These are phyloP conservation scores for Boechera divaricarpa DNA, from an alignment of 345 rosid species.

Conservation along the genomic window DNA sequence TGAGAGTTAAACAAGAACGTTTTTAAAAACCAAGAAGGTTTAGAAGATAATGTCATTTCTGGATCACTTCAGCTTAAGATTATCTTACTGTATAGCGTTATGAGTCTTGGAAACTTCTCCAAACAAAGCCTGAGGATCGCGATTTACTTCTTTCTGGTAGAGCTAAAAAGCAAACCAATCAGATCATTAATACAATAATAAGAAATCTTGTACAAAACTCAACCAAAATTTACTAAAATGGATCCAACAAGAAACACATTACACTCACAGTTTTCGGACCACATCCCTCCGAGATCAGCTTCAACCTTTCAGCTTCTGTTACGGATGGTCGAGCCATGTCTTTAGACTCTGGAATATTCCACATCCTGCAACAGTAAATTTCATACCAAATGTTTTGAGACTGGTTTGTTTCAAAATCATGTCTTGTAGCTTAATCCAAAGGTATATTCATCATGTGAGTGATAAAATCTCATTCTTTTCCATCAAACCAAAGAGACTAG, in stretches of 20 bases:
- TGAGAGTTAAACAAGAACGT: conserved; percentile 42
- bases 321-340: conserved; percentile 63
- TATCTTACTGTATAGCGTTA: conserved; percentile 78
- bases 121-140: conserved; percentile 59
- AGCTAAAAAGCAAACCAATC: conserved; percentile 51
- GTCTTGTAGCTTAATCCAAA: neutral
- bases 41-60: neutral
- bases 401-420: neutral
- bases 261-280: conserved; percentile 65
- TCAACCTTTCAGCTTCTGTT: conserved; percentile 71
- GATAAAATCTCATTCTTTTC: neutral
- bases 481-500: no score
- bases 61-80: neutral
- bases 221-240: conserved; percentile 13
- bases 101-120: conserved; percentile 85
- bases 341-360: conserved; percentile 72
- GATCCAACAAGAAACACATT: neutral
- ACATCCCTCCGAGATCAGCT: conserved; percentile 83
- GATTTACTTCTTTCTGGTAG: conserved; percentile 73
- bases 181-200: conserved; percentile 36
- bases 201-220: neutral
- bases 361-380: conserved; percentile 62
- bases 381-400: conserved; percentile 11
- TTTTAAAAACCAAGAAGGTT: neutral
- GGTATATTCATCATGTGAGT: neutral